Evolutionary conservation across 495 filamentous ascomycete genomes (phyloP).

Genomic region (Hypoxylon perforatum): DNA sequence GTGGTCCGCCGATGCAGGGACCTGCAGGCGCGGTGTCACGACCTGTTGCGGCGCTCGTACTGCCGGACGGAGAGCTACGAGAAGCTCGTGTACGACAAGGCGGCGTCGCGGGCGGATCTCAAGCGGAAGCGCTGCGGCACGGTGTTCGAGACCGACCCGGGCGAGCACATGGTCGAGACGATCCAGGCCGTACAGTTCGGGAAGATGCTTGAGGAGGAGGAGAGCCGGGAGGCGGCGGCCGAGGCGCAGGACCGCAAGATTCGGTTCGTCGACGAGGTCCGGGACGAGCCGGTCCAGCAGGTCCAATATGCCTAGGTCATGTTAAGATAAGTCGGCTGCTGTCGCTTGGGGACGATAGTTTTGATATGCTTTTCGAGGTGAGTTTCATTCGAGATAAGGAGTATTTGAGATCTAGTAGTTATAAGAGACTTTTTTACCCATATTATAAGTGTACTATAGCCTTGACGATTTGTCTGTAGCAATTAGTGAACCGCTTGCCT

Average conservation of each 20-base stretch:
- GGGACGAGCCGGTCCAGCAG: slow-evolving; percentile 5
- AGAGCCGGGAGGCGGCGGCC: neutral
- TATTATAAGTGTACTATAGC: neutral
- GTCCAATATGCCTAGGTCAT: neutral
- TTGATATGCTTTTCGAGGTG: too few relatives aligned
- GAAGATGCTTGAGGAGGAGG: neutral
- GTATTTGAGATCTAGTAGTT: neutral
- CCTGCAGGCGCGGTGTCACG: slow-evolving; percentile 17
- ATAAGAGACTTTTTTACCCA: neutral
- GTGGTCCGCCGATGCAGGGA: neutral
- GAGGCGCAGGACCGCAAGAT: slow-evolving; percentile 17
- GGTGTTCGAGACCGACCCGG: slow-evolving; percentile 15
- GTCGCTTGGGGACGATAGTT: neutral
- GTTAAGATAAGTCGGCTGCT: neutral
- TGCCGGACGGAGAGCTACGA: slow-evolving; percentile 5
- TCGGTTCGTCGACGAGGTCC: slow-evolving; percentile 22
- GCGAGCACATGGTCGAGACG: slow-evolving; percentile 24
- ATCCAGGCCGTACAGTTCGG: slow-evolving; percentile 19
- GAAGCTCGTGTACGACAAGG: slow-evolving; percentile 14
- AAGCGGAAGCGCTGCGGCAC: neutral
- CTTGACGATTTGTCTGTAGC: neutral
- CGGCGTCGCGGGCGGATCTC: neutral
- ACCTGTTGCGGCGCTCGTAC: slow-evolving; percentile 8
- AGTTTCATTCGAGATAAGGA: too few relatives aligned
- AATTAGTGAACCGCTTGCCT: too few relatives aligned